phyloP scores from a whole-genome alignment of 108 stramenopile species.

The Cyclostephanos invisitatus region DNA sequence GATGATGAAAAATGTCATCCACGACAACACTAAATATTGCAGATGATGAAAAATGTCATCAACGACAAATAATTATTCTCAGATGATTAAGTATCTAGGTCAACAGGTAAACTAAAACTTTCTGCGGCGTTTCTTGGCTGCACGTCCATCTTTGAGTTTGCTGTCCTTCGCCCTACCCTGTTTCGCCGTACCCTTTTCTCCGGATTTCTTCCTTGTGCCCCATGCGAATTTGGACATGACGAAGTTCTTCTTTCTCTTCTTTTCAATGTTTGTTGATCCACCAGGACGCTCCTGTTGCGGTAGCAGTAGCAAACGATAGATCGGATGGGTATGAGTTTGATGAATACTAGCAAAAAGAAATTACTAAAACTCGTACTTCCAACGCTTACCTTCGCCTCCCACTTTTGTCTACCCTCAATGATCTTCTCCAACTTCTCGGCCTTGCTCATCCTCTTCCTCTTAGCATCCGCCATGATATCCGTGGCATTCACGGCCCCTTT shows the following conservation, averaged over 20 bases:
- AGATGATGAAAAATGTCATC: no score
- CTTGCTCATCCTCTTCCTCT: constrained; percentile 74
- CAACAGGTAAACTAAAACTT: constrained; percentile 44
- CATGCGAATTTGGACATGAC: constrained; percentile 79
- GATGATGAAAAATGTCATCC: no score
- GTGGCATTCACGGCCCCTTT: constrained; percentile 67
- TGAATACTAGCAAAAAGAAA: neutral
- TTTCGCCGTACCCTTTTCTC: constrained; percentile 57
- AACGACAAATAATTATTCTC: no score
- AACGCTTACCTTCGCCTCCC: constrained; percentile 64
- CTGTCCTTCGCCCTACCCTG: constrained; percentile 49
- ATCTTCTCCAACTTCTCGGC: constrained; percentile 79
- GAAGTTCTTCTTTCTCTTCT: constrained; percentile 90
- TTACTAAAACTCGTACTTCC: neutral
- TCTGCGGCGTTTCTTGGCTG: constrained; percentile 82
- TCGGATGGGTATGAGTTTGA: neutral
- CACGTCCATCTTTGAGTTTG: constrained; percentile 50
- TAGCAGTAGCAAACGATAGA: neutral
- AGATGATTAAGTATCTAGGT: no score
- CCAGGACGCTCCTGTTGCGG: constrained; percentile 61
- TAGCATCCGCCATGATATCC: constrained; percentile 86
- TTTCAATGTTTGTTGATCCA: constrained; percentile 92
- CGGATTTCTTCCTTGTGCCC: constrained; percentile 59
- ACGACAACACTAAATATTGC: no score
- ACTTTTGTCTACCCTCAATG: constrained; percentile 71